phyloP scores from a whole-genome alignment of 164 flowering plant species.

The Dillenia turbinata region DNA sequence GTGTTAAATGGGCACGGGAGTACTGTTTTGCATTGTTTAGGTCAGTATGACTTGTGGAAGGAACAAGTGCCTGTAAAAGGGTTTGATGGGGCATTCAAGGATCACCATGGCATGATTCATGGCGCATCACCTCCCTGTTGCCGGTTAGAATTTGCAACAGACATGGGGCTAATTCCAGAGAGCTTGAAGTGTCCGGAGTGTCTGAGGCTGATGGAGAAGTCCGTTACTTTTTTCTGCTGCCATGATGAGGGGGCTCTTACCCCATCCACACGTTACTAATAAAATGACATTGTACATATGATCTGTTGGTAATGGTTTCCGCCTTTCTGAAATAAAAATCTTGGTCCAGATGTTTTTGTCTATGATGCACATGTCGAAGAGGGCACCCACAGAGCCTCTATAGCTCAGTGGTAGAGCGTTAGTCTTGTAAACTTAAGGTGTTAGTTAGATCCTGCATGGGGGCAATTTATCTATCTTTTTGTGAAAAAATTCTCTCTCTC shows the following conservation, averaged over 20 bases:
- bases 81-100: constrained; percentile 9
- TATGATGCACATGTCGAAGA: too few relatives aligned
- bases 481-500: neutral
- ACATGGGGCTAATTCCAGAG: constrained; percentile 12
- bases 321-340: too few relatives aligned
- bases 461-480: constrained; percentile 18
- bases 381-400: constrained; percentile 19
- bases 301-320: too few relatives aligned
- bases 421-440: constrained; percentile 57
- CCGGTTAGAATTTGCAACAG: constrained; percentile 16
- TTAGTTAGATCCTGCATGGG: constrained; percentile 58
- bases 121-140: constrained; percentile 9
- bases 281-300: too few relatives aligned
- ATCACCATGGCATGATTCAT: constrained; percentile 4
- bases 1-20: constrained; percentile 13
- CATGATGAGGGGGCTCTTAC: neutral
- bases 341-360: too few relatives aligned
- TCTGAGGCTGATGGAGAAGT: constrained; percentile 19
- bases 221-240: constrained; percentile 19
- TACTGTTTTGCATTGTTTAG: constrained; percentile 1
- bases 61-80: constrained; percentile 10
- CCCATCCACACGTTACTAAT: too few relatives aligned
- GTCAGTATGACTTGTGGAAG: constrained; percentile 13
- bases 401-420: constrained; percentile 58
- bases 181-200: constrained; percentile 21